phyloP scores from a whole-genome alignment of 2,329 filamentous ascomycete genomes.

The Trichophyton benhamiae region DNA sequence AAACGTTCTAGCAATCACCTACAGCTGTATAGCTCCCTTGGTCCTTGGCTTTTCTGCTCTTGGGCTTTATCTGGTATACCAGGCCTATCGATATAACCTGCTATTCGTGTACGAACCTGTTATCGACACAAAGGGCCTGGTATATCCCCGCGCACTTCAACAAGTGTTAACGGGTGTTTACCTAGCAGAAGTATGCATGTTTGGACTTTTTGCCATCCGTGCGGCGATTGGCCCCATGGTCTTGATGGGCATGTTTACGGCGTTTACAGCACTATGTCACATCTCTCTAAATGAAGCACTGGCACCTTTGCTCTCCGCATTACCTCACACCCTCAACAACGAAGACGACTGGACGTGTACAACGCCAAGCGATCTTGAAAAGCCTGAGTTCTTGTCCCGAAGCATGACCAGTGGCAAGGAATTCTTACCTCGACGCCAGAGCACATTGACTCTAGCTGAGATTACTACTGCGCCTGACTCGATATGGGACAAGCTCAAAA shows the following conservation, averaged over 20 bases:
- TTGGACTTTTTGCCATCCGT: conserved; percentile 68
- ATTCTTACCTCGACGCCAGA: conserved; percentile 2
- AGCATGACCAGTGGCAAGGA: neutral
- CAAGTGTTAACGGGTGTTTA: conserved; percentile 78
- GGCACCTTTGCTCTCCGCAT: conserved; percentile 44
- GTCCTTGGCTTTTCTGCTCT: conserved; percentile 70
- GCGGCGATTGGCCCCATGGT: conserved; percentile 52
- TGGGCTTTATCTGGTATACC: conserved; percentile 68
- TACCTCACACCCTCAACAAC: conserved; percentile 57
- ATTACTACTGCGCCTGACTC: neutral
- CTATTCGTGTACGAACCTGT: conserved; percentile 71
- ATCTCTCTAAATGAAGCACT: conserved; percentile 40
- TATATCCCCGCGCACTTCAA: conserved; percentile 74
- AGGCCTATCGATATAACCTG: conserved; percentile 82
- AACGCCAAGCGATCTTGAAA: neutral
- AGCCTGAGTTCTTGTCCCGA: neutral
- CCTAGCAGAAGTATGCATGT: conserved; percentile 67
- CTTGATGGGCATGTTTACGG: conserved; percentile 61
- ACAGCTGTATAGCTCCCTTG: conserved; percentile 75
- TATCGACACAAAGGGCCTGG: conserved; percentile 76
- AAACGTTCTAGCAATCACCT: conserved; percentile 54
- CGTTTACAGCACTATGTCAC: conserved; percentile 66
- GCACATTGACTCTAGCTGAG: neutral
- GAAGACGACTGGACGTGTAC: conserved; percentile 13
- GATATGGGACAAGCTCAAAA: conserved; percentile 10